phyloP scores from a whole-genome alignment of 78 protist species.

The Cavenderia fasciculata region DNA sequence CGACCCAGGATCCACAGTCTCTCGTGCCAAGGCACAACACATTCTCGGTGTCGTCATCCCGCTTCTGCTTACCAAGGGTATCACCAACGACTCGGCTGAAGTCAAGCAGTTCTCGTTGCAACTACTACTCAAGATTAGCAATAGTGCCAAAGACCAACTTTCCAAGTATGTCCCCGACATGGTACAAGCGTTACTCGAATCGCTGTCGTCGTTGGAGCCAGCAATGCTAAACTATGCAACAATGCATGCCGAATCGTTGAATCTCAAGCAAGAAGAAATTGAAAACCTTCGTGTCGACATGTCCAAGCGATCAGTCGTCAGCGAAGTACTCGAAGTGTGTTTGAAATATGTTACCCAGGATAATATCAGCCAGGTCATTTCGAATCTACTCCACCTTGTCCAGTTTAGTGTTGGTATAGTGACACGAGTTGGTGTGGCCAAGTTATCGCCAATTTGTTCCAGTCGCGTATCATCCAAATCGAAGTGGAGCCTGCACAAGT shows the following conservation, averaged over 20 bases:
- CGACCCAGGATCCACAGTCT: constrained; percentile 69
- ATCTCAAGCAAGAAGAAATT: constrained; percentile 57
- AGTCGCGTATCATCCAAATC: background rate
- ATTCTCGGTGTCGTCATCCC: constrained; percentile 63
- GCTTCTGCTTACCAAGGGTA: constrained; percentile 54
- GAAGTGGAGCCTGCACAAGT: constrained; percentile 1
- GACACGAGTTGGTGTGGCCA: constrained; percentile 71
- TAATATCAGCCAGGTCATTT: constrained; percentile 24
- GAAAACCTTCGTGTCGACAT: constrained; percentile 58
- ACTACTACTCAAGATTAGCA: constrained; percentile 35
- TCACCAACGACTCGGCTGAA: constrained; percentile 33
- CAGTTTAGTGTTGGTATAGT: constrained; percentile 77
- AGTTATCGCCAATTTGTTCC: constrained; percentile 41
- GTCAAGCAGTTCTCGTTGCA: constrained; percentile 54
- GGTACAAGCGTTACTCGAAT: constrained; percentile 40
- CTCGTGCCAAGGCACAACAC: constrained; percentile 2
- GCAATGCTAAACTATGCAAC: constrained; percentile 76
- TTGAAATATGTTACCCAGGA: constrained; percentile 30
- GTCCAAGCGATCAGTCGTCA: constrained; percentile 57
- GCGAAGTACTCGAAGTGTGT: constrained; percentile 39
- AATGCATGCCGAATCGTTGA: constrained; percentile 56
- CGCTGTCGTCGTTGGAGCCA: constrained; percentile 69
- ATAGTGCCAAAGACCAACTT: constrained; percentile 43
- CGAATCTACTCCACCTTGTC: constrained; percentile 37
- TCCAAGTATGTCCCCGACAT: constrained; percentile 48